Conservation (phyloP, 495 filamentous ascomycete genomes). For the Bryoglossum gracile region DNA sequence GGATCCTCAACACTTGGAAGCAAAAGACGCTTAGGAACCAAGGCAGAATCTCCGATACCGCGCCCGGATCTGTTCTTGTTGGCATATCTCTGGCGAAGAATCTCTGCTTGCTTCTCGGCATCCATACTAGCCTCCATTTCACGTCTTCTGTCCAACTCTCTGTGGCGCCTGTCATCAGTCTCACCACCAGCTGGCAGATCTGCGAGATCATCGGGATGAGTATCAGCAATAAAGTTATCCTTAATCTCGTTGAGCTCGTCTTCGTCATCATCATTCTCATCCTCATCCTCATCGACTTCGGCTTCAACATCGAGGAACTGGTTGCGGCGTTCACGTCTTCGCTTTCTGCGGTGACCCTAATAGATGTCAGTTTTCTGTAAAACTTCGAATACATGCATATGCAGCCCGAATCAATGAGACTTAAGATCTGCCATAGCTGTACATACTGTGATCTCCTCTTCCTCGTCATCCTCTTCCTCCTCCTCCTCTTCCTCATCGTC, state of each 20-base stretch:
- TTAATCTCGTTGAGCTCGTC: constrained; percentile 79
- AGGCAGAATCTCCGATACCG: constrained; percentile 49
- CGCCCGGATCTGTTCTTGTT: constrained; percentile 50
- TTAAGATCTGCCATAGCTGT: too few species aligned
- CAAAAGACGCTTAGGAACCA: constrained; percentile 81
- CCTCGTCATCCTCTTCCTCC: constrained; percentile 51
- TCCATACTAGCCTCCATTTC: constrained; percentile 79
- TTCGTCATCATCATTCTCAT: constrained; percentile 79
- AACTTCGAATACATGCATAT: too few species aligned
- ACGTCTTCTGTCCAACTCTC: constrained; percentile 87
- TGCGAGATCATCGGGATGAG: constrained; percentile 81
- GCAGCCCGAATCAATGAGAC: too few species aligned
- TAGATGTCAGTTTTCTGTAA: constrained; percentile 13
- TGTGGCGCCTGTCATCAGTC: constrained; percentile 82
- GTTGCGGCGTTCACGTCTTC: constrained; percentile 59
- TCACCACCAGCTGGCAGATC: constrained; percentile 74
- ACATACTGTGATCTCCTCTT: constrained; percentile 51
- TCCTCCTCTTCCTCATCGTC: constrained; percentile 35
- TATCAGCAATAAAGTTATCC: constrained; percentile 76
- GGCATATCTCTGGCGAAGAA: constrained; percentile 78
- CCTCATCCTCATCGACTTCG: constrained; percentile 88
- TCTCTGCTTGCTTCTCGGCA: constrained; percentile 85
- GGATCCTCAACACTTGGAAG: constrained; percentile 92
- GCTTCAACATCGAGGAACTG: constrained; percentile 94
- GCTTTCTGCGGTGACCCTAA: constrained; percentile 72